Evolutionary conservation across 2,329 filamentous ascomycete genomes (phyloP), one percentile per base, ranked within the genome.

Genomic region (Calonectria leucothoes): DNA sequence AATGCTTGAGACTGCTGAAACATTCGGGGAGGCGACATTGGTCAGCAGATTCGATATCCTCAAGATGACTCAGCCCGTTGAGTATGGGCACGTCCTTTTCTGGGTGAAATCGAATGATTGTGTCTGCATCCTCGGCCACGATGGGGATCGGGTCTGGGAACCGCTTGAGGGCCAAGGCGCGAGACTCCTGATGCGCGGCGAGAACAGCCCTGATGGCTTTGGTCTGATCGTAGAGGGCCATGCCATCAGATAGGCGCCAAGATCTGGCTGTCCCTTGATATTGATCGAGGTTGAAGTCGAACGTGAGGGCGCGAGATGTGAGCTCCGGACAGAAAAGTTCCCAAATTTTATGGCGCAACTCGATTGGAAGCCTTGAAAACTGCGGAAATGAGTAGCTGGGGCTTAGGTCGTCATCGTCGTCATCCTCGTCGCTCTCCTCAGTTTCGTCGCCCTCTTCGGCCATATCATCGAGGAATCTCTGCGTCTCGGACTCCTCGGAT

Each of bases 131-230:
- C 0, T 72, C 73, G 5, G 69, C 75, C 4, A 82, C 77, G 1
- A 87, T 78, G 33, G 39, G 63, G 27, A 86, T 73, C 15, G 80
- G 73, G 29, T 87, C 75, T 0, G 85, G 85, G 12, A 82, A 83
- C 3, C 70, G 75, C 10, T 75, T 78, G 48, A 81, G 71, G 6
- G 80, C 85, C 4, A 85, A 69, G 17, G 70, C 75, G 31, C 85
- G 85, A n/a, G 83, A 84, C 73, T 86, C 84, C 10, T 79, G 75
- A 45, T 85, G 79, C 11, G 83, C 79, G 2, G 84, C 81, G 37
- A 85, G 75, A 17, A 86, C 73, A 5, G 75, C 70, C 10, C 84
- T 82, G 1, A 82, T 66, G 2, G 75, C 63, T 25, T 69, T 71
- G 0, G 83, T 86, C n/a, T 82, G 80, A 5, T 81, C 75, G 0